Base-by-base conservation (phyloP, 108 stramenopile genomes). In the Skeletonema costatum region DNA sequence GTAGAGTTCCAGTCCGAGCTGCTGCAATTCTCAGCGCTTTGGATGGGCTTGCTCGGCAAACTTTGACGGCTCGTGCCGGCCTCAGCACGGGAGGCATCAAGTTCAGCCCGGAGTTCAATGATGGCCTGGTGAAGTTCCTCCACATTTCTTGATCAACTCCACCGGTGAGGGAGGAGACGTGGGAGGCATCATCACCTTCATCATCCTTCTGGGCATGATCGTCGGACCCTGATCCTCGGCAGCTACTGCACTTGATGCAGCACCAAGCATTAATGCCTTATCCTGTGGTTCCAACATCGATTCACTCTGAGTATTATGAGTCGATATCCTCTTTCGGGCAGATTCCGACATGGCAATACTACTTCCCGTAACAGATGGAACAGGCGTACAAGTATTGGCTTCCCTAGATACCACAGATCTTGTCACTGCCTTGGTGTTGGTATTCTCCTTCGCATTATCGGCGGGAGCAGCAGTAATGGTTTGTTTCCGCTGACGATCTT, bases 11-110 rank as follows among this genome's bases (percentile, higher is more conserved):
- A 96, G 61, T 96, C 95, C 69, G 79, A 82, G 69, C 83, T 87
- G 68, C 71, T 90, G 69, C 81, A 88, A 31, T 88, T 87, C 72
- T 96, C 95, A n/a, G 95, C 95, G 60, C 87, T 89, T 74, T 96
- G 95, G 71, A 96, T 96, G 35, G 35, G 95, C 95, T 76, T 96
- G 95, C 72, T 96, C 95, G 30, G 95, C 95, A 12, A 12, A 96
- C 92, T 68, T 96, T 96, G 62, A 96, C 95, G 13, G 95, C 95
- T 46, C 95, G 80, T 2, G 92, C 87, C 87, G 2, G 95, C 95
- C 68, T 96, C 95, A 32, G 92, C 92, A 30, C 95, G 88, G 60
- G 84, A 86, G 60, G 90, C 95, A 30, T 93, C 91, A n/a, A 96
- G 81, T 64, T 96, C 95, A 6, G 85, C 71, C 50, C 88, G 76